Evolutionary conservation across 2,329 filamentous ascomycete species (phyloP).

Genomic region (Huntiella decipiens): DNA sequence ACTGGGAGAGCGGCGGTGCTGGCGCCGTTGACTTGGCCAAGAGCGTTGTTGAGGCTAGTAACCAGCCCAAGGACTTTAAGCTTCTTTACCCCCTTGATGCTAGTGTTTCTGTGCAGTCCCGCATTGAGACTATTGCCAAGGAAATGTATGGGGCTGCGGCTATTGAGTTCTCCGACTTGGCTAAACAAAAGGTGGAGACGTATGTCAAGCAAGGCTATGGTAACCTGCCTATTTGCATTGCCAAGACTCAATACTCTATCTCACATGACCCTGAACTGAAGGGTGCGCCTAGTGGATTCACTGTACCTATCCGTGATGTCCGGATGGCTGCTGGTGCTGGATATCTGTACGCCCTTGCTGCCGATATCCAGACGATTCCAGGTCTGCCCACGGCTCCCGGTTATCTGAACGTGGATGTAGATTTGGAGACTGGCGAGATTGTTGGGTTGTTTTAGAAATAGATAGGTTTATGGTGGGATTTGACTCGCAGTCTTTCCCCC

Average conservation of each 20-base stretch:
- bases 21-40: slow-evolving; percentile 79
- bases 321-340: slow-evolving; percentile 85
- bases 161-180: slow-evolving; percentile 84
- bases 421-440: slow-evolving; percentile 67
- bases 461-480: too few relatives aligned
- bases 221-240: slow-evolving; percentile 86
- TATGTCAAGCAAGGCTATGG: slow-evolving; percentile 86
- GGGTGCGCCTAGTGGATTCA: slow-evolving; percentile 87
- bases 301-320: slow-evolving; percentile 84
- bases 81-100: slow-evolving; percentile 53
- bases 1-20: slow-evolving; percentile 89
- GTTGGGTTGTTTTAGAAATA: slow-evolving; percentile 62
- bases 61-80: slow-evolving; percentile 72
- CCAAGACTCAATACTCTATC: slow-evolving; percentile 95
- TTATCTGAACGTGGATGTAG: slow-evolving; percentile 82
- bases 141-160: slow-evolving; percentile 84
- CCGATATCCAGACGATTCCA: slow-evolving; percentile 96
- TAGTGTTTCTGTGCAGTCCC: slow-evolving; percentile 63
- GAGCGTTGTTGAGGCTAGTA: slow-evolving; percentile 63
- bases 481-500: not conserved
- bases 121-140: slow-evolving; percentile 77
- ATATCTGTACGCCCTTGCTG: slow-evolving; percentile 82
- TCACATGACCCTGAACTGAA: slow-evolving; percentile 87
- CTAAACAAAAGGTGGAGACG: slow-evolving; percentile 88
- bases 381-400: slow-evolving; percentile 87